Base-by-base conservation (phyloP, 176 grass and related monocot genomes). In the Phoenix roebelenii region DNA sequence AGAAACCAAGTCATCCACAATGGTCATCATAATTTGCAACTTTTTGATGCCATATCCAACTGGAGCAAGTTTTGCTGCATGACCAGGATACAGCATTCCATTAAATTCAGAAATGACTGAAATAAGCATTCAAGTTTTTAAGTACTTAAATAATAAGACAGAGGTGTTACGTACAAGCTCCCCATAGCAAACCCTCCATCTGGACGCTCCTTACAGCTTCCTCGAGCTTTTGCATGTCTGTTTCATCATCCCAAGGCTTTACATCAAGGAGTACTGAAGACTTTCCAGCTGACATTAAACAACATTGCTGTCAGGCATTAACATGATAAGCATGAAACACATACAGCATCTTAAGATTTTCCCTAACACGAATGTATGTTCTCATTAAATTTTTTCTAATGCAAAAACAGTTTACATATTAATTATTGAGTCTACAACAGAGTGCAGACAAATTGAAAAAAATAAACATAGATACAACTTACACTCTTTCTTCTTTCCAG, bases 1-100 rank as follows among this genome's bases (percentile, higher is more conserved):
- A 29, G 93, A 98, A 12, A 98, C 93, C 12, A 92, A 83, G 5
- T 98, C 93, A 59, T 98, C 93, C 5, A 98, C 60, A 20, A 98
- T 98, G 26, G 84, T 92, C 93, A 98, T 85, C 87, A 98, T 98
- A 70, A 98, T 98, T 53, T 92, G 87, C 58, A 98, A 17, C 74
- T 98, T 98, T 79, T 98, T 98, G 52, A 98, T 92, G 30, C 93
- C 93, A 68, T 98, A 98, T 7, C 93, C 93, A 67, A 98, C 93
- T 0, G 93, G 76, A 24, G 78, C 88, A 70, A 98, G 76, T 50
- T 98, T 92, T 67, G 93, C 92, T 97, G 81, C 70, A 77, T 48
- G 35, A 14, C 12, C 2, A 44, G 35, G 12, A 44, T 12, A 39
- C 12, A 44, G 35, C 7, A 44, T 44, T 44, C 5, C 10, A 44